These are phyloP conservation scores for Fremontodendron californicum DNA, from an alignment of 345 rosid species.

Conservation along the genomic window DNA sequence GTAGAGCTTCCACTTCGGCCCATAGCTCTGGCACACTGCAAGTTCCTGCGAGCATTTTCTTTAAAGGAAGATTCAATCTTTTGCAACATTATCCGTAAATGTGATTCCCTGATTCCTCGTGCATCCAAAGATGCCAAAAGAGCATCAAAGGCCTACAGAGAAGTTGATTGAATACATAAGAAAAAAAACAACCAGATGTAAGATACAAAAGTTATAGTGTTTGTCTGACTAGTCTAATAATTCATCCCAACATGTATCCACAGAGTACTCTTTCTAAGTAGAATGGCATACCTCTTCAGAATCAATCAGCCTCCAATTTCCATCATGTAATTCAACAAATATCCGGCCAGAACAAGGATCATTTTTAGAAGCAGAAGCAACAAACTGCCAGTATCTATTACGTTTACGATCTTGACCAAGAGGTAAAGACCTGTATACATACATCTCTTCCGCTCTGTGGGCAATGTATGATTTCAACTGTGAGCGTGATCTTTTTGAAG, in stretches of 20 bases:
- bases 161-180: background rate
- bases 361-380: constrained; percentile 73
- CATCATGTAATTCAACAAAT: constrained; percentile 77
- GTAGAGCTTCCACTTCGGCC: constrained; percentile 28
- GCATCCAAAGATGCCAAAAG: constrained; percentile 72
- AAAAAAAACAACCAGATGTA: constrained; percentile 7
- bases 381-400: constrained; percentile 95
- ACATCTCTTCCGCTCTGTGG: constrained; percentile 90
- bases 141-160: constrained; percentile 76
- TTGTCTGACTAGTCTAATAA: background rate
- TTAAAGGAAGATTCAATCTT: constrained; percentile 76
- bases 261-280: background rate
- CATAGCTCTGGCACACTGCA: constrained; percentile 25
- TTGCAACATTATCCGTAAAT: constrained; percentile 83
- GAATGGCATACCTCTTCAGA: constrained; percentile 62
- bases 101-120: constrained; percentile 95
- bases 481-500: constrained; percentile 82
- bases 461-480: constrained; percentile 83
- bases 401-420: constrained; percentile 97
- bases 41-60: constrained; percentile 45
- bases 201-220: background rate
- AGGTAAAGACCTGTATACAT: constrained; percentile 88
- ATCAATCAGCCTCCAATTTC: constrained; percentile 88
- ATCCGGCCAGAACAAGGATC: constrained; percentile 93
- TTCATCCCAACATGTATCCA: constrained; percentile 3